Conservation (phyloP, 1,284 basidiomycete genomes). For the Leccinum pseudoinsigne region DNA sequence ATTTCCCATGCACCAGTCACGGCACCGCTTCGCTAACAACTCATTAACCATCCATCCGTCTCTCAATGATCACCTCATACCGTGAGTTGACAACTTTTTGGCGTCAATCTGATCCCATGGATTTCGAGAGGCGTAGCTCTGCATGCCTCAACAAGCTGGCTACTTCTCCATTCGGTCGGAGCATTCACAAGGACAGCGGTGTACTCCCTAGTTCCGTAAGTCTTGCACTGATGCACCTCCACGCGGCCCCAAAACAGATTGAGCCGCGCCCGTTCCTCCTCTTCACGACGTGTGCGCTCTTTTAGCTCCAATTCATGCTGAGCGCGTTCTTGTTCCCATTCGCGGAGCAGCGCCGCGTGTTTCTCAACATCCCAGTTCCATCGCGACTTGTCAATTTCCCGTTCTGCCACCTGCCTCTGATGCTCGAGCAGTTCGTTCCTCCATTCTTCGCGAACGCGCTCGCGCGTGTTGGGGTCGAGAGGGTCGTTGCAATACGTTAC, state of each 20-base stretch:
- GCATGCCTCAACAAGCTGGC: background rate
- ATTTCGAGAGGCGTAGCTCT: background rate
- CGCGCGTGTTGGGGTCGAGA: conserved; percentile 9
- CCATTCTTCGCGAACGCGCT: conserved; percentile 16
- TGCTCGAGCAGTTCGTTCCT: background rate
- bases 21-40: background rate
- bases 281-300: conserved; percentile 14
- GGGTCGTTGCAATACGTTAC: conserved; percentile 25
- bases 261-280: conserved; percentile 22
- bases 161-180: background rate
- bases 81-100: background rate
- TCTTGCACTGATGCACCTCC: conserved; percentile 27
- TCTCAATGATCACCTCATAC: background rate
- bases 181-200: conserved; percentile 13
- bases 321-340: background rate
- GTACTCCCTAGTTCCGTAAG: conserved; percentile 30
- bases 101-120: background rate
- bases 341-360: background rate
- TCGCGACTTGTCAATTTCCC: background rate
- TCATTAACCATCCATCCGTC: background rate
- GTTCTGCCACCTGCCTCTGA: background rate
- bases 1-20: background rate
- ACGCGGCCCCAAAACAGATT: conserved; percentile 21
- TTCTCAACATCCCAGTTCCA: background rate
- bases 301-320: conserved; percentile 13